phyloP scores from a whole-genome alignment of 2,329 filamentous ascomycete species.

The Fusarium drepaniforme region DNA sequence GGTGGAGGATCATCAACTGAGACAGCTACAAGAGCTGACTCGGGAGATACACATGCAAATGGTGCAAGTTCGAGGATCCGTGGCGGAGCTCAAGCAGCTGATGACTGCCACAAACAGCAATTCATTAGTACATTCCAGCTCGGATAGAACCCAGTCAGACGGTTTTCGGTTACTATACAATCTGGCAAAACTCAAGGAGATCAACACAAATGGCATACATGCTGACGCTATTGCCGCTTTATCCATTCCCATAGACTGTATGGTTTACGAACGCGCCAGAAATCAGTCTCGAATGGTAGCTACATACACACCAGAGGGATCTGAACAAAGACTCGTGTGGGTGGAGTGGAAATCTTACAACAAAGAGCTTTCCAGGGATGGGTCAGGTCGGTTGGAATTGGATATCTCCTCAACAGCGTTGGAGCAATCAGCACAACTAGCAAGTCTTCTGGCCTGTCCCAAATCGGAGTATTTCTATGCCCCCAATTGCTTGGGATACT shows the following conservation, averaged over 20 bases:
- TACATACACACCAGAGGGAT: not conserved
- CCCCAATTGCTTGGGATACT: not conserved
- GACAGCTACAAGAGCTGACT: too few species aligned
- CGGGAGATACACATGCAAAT: not conserved
- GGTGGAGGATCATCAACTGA: too few species aligned
- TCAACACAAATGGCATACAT: not conserved
- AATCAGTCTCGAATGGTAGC: not conserved
- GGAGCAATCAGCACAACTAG: not conserved
- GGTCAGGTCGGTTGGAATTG: not conserved
- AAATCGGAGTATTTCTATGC: not conserved
- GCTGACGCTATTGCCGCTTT: not conserved
- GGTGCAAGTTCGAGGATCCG: not conserved
- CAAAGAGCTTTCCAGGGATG: not conserved
- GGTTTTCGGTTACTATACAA: not conserved
- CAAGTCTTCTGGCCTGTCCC: not conserved
- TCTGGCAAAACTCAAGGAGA: not conserved
- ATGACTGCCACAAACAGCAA: not conserved
- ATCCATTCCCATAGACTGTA: not conserved
- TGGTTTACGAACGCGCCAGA: not conserved
- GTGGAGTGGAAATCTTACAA: not conserved
- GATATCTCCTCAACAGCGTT: not conserved
- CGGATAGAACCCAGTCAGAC: not conserved
- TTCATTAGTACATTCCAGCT: not conserved
- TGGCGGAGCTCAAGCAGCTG: not conserved
- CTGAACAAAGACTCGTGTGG: not conserved